Conservation (phyloP, 1,284 basidiomycete genomes). For the Pseudozyma hubeiensis region DNA sequence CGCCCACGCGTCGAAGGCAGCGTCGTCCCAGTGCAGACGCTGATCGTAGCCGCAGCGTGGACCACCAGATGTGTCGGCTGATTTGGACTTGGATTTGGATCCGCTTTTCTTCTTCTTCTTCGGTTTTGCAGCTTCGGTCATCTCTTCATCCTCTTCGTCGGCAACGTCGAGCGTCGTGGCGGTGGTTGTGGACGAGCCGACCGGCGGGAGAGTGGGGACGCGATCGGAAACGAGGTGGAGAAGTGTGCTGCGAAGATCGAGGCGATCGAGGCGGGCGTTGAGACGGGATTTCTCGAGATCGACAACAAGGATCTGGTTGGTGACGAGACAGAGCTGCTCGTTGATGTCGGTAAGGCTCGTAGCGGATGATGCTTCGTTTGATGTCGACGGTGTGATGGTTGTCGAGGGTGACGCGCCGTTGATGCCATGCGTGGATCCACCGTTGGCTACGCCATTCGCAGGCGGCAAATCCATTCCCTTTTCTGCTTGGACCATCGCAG, state of each 20-base stretch:
- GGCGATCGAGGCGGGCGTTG: constrained; percentile 33
- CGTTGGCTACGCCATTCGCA: not conserved
- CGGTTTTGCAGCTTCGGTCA: constrained; percentile 3
- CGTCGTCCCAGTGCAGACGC: constrained; percentile 43
- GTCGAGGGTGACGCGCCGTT: not conserved
- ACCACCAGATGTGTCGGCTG: constrained; percentile 13
- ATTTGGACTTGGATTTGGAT: constrained; percentile 17
- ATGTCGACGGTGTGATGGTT: not conserved
- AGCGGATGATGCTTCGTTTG: constrained; percentile 10
- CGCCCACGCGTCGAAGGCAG: constrained; percentile 28
- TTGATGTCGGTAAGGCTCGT: constrained; percentile 10
- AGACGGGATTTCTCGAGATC: constrained; percentile 28
- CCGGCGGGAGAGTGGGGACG: constrained; percentile 26
- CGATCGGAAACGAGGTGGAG: constrained; percentile 46
- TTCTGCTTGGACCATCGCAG: not conserved
- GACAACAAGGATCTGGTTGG: constrained; percentile 15
- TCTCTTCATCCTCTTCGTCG: constrained; percentile 17
- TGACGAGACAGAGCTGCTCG: constrained; percentile 20
- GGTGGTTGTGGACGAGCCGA: constrained; percentile 16
- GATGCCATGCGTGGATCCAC: not conserved
- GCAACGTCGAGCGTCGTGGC: not conserved
- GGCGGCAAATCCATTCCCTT: not conserved
- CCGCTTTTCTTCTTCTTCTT: constrained; percentile 25
- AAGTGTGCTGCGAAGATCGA: constrained; percentile 38
- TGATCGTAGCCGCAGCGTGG: constrained; percentile 51